These are phyloP conservation scores for Gymnopus androsaceus DNA, from an alignment of 1,284 basidiomycete genomes.

Conservation along the genomic window DNA sequence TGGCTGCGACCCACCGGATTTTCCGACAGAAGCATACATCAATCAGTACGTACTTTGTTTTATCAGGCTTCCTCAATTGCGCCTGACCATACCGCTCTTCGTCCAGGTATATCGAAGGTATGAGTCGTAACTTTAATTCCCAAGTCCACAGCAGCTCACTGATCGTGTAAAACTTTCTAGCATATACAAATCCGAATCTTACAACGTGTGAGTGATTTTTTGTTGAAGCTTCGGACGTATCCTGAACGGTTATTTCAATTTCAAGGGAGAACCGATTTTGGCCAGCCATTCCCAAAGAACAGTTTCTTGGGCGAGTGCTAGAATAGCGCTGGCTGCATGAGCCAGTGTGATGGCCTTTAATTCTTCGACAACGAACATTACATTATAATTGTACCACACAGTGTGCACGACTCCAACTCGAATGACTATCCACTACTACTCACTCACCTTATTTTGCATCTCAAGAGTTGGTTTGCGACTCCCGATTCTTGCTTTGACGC, in stretches of 20 bases:
- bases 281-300: conserved; percentile 19
- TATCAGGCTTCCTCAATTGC: too few relatives aligned
- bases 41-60: conserved; percentile 3
- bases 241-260: too few relatives aligned
- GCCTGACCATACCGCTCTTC: too few relatives aligned
- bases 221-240: too few relatives aligned
- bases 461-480: background rate
- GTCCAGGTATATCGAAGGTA: too few relatives aligned
- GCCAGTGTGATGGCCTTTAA: background rate
- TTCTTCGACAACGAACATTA: background rate
- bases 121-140: too few relatives aligned
- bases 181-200: conserved; percentile 22
- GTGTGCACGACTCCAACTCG: background rate
- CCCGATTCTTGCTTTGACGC: background rate
- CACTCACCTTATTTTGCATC: background rate
- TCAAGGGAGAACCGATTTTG: conserved; percentile 18
- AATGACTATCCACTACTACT: background rate
- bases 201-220: too few relatives aligned
- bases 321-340: background rate
- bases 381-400: background rate
- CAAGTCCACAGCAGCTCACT: background rate
- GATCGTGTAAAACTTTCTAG: conserved; percentile 13
- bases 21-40: conserved; percentile 19
- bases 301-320: conserved; percentile 18
- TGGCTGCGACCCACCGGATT: conserved; percentile 20